Conservation (phyloP, 2,329 filamentous ascomycete species). For the Pestalotiopsis sp. region DNA sequence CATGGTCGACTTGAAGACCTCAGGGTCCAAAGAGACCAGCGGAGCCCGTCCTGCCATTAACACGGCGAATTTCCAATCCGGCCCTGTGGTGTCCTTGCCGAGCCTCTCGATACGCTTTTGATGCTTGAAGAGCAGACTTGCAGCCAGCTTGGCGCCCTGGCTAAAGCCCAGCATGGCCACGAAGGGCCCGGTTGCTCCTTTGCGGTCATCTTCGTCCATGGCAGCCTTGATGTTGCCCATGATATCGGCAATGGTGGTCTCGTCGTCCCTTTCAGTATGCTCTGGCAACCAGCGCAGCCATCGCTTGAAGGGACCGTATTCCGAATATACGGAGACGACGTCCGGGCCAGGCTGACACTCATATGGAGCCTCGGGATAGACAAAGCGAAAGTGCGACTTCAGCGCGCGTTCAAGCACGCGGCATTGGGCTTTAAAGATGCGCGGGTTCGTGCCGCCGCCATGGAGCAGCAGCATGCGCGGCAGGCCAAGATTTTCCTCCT, state of each 20-base stretch:
- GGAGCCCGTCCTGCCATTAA: slow-evolving; percentile 64
- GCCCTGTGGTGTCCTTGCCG: slow-evolving; percentile 19
- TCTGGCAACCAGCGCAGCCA: slow-evolving; percentile 65
- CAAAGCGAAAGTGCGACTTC: slow-evolving; percentile 63
- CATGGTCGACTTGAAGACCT: slow-evolving; percentile 27
- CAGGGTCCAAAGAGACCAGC: slow-evolving; percentile 52
- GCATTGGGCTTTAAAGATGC: slow-evolving; percentile 69
- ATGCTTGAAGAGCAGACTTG: slow-evolving; percentile 61
- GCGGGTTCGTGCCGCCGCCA: slow-evolving; percentile 73
- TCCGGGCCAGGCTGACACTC: slow-evolving; percentile 62
- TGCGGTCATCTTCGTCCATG: slow-evolving; percentile 53
- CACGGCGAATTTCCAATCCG: slow-evolving; percentile 59
- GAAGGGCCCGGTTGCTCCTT: slow-evolving; percentile 57
- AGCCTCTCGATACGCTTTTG: slow-evolving; percentile 52
- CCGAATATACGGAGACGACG: slow-evolving; percentile 65
- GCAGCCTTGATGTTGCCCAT: slow-evolving; percentile 40
- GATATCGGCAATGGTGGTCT: slow-evolving; percentile 40
- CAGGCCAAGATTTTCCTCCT: slow-evolving; percentile 30
- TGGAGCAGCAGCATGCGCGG: slow-evolving; percentile 81
- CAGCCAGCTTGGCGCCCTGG: slow-evolving; percentile 65
- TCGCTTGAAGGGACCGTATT: slow-evolving; percentile 65
- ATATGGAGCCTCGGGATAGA: slow-evolving; percentile 73
- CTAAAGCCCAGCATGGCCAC: slow-evolving; percentile 67
- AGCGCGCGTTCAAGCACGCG: slow-evolving; percentile 53
- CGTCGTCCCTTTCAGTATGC: slow-evolving; percentile 52